Base-by-base conservation (phyloP, 2,329 filamentous ascomycete species). In the Paraphaeosphaeria sporulosa region DNA sequence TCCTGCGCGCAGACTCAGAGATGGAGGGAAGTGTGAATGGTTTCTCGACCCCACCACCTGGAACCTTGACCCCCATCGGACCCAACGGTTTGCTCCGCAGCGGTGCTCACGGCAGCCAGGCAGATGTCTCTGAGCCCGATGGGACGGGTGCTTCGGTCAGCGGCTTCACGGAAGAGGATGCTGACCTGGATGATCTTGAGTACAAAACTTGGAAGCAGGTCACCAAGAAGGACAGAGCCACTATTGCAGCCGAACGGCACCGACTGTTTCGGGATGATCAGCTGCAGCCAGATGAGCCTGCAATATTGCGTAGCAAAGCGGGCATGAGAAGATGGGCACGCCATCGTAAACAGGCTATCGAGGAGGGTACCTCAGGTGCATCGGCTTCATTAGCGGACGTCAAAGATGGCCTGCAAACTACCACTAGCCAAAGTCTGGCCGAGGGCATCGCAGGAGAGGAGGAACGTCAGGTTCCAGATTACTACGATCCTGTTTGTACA, bases 161-260 rank as follows among this genome's bases (percentile, higher is more conserved):
- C 65, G 89, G 87, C 23, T 84, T 91, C 75, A 83, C 91, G 21
- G 87, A 89, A 54, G 91, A 96, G 68, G 92, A 96, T 67, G 85
- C 87, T 13, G 93, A 93, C 67, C 88, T 96, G 68, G 94, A 98
- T 69, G 94, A 98, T 60, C 81, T 86, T 1, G 94, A 97, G 74
- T 97, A 95, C 80, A 96, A 96, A 76, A 91, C 95, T 38, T 99
- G 96, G 95, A 99, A 98, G 81, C 94, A 98, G 78, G 93, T 97
- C 43, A 99, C 95, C 1, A 98, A 98, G 80, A 97, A 95, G 75
- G 94, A 97, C 71, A 89, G 95, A 63, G 95, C 95, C 4, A 82
- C 90, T 25, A 88, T 94, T 55, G 91, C 95, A 60, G 93, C 94
- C 64, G 92, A 97, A 74, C 87, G 95, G 34, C 89, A 93, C 76